Conservation (phyloP, 345 rosid species). For the Clarkia xantiana region DNA sequence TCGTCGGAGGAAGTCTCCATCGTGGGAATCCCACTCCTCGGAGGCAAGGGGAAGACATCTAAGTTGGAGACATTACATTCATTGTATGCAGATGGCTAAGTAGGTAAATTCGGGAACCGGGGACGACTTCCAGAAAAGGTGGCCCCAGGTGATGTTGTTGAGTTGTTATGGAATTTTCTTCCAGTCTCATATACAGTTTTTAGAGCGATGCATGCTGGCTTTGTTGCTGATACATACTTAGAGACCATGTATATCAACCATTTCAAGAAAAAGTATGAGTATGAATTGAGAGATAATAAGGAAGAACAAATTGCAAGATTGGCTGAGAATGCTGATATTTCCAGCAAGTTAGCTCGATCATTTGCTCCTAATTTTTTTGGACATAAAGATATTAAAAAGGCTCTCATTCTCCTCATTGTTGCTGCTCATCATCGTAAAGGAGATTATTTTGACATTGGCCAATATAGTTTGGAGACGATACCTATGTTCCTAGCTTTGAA, state of each 20-base stretch:
- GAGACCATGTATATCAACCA: slow-evolving; percentile 85
- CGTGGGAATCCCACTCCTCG: too few species aligned
- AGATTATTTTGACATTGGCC: too few species aligned
- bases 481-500: too few species aligned
- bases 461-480: too few species aligned
- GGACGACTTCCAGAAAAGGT: too few species aligned
- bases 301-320: slow-evolving; percentile 74
- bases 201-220: slow-evolving; percentile 93
- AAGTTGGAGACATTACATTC: too few species aligned
- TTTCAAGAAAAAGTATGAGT: slow-evolving; percentile 93
- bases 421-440: slow-evolving; percentile 94
- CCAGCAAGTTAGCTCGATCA: slow-evolving; percentile 76
- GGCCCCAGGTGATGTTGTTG: slow-evolving; percentile 93
- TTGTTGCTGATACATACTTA: slow-evolving; percentile 90
- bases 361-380: slow-evolving; percentile 98
- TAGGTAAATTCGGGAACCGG: too few species aligned
- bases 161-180: slow-evolving; percentile 90
- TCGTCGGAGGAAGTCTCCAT: too few species aligned
- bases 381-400: slow-evolving; percentile 94
- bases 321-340: slow-evolving; percentile 96
- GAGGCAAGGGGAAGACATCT: too few species aligned
- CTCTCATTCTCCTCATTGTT: slow-evolving; percentile 85
- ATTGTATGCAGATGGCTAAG: too few species aligned
- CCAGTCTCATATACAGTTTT: slow-evolving; percentile 91
- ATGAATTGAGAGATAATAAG: slow-evolving; percentile 71